A percentile compares a stretch with the other conserved stretches of the same genome.
These are phyloP conservation scores for Celoporthe dispersa DNA, from an alignment of 2,329 filamentous ascomycete species.

Conservation along the genomic window DNA sequence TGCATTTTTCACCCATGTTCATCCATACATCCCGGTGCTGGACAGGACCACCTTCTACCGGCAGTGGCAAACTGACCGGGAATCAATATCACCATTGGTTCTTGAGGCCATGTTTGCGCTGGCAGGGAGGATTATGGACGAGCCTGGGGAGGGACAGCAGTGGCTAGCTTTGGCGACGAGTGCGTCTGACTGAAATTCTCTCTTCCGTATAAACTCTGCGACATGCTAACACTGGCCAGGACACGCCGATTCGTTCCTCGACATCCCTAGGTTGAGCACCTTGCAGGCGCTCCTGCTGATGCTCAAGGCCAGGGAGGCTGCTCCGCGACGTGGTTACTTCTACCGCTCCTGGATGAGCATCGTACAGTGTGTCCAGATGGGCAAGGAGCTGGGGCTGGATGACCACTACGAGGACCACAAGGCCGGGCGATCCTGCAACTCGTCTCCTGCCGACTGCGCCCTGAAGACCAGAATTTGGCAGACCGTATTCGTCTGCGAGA, in stretches of 20 bases:
- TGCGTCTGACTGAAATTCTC: conserved; percentile 45
- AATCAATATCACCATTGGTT: conserved; percentile 86
- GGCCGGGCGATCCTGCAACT: conserved; percentile 71
- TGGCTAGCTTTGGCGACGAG: conserved; percentile 91
- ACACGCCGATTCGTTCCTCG: conserved; percentile 92
- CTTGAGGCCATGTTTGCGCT: conserved; percentile 92
- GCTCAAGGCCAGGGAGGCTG: conserved; percentile 88
- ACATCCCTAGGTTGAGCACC: conserved; percentile 86
- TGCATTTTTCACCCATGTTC: conserved; percentile 87
- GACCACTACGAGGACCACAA: conserved; percentile 84
- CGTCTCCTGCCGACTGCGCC: conserved; percentile 73
- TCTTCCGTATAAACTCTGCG: neutral
- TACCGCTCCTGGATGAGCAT: conserved; percentile 97
- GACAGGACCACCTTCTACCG: conserved; percentile 83
- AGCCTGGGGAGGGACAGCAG: conserved; percentile 82
- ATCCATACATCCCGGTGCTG: conserved; percentile 89
- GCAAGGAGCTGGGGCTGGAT: conserved; percentile 85
- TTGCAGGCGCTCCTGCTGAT: conserved; percentile 88
- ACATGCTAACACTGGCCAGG: conserved; percentile 55
- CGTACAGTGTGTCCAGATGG: conserved; percentile 91
- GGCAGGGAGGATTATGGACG: conserved; percentile 80
- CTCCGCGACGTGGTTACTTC: conserved; percentile 91
- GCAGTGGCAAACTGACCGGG: conserved; percentile 83
- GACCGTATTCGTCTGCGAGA: conserved; percentile 80
- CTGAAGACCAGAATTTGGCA: conserved; percentile 91